Evolutionary conservation across 2,329 filamentous ascomycete species (phyloP).

Genomic region (Tympanopsis confertula): DNA sequence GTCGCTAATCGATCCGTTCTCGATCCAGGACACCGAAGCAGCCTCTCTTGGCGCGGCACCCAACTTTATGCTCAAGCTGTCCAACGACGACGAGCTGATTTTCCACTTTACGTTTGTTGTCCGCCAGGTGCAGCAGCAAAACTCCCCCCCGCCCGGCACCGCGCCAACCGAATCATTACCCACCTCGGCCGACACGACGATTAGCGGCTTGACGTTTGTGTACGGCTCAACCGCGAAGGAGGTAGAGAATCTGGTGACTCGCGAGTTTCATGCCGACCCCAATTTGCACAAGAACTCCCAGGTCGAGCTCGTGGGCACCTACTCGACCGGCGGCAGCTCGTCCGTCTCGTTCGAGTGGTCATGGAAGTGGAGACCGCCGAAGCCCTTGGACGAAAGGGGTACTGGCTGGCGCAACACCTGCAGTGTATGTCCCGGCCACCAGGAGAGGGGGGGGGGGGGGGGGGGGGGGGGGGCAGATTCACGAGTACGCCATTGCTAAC

Average conservation of each 20-base stretch:
- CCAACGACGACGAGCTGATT: conserved; percentile 80
- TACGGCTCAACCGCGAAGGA: conserved; percentile 78
- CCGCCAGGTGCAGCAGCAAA: conserved; percentile 31
- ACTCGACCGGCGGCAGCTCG: conserved; percentile 67
- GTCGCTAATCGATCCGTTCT: neutral
- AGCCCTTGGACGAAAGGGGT: conserved; percentile 67
- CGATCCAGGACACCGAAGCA: conserved; percentile 63
- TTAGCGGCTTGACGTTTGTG: conserved; percentile 84
- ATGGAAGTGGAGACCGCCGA: conserved; percentile 94
- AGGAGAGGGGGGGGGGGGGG: no score
- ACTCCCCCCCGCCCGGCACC: conserved; percentile 24
- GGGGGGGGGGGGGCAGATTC: no score
- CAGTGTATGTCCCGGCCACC: conserved; percentile 62
- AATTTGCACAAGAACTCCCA: conserved; percentile 97
- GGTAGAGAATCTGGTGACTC: conserved; percentile 83
- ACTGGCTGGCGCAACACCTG: conserved; percentile 93
- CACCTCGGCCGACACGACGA: conserved; percentile 54
- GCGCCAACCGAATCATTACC: conserved; percentile 35
- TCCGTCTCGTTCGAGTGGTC: conserved; percentile 88
- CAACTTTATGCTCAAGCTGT: conserved; percentile 73
- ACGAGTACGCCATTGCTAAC: no score
- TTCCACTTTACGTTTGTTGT: conserved; percentile 90
- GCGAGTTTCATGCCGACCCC: conserved; percentile 92
- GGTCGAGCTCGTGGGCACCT: conserved; percentile 89
- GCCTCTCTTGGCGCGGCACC: conserved; percentile 37